Conservation (phyloP, 2,329 filamentous ascomycete genomes). For the Venturia oleaginea region DNA sequence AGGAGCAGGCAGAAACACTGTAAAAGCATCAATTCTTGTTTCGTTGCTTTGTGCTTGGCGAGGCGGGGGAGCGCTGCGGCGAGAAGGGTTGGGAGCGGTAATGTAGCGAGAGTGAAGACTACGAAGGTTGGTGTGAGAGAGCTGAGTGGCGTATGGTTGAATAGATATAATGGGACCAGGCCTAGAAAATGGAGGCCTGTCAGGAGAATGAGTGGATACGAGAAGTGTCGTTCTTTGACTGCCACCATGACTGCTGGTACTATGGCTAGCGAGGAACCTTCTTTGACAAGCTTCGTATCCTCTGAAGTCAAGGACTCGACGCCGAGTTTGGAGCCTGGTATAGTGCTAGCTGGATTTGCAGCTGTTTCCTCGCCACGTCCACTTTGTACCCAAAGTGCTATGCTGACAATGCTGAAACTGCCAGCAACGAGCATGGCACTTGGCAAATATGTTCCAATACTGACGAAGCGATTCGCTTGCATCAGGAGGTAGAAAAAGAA, state of each 20-base stretch:
- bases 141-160: conserved; percentile 56
- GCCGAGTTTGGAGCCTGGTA: conserved; percentile 19
- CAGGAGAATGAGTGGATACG: conserved; percentile 66
- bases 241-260: conserved; percentile 28
- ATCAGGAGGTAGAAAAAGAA: conserved; percentile 99
- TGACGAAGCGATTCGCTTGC: conserved; percentile 86
- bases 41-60: conserved; percentile 48
- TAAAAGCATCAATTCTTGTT: conserved; percentile 66
- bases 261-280: background rate
- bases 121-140: conserved; percentile 51
- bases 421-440: conserved; percentile 95
- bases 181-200: conserved; percentile 66
- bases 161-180: conserved; percentile 72
- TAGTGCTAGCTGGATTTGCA: conserved; percentile 16
- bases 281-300: conserved; percentile 7
- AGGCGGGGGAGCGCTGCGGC: conserved; percentile 26
- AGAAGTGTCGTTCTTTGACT: conserved; percentile 54
- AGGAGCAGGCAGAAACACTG: conserved; percentile 90
- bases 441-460: conserved; percentile 93
- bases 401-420: conserved; percentile 92
- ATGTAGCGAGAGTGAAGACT: conserved; percentile 32
- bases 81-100: conserved; percentile 25
- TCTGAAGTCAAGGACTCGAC: background rate
- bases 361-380: conserved; percentile 34
- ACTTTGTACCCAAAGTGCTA: conserved; percentile 86